Percentiles rank a stretch among this genome's conserved stretches.
These are phyloP conservation scores for Ascochyta pisi DNA, from an alignment of 2,329 filamentous ascomycete species.

Conservation along the genomic window DNA sequence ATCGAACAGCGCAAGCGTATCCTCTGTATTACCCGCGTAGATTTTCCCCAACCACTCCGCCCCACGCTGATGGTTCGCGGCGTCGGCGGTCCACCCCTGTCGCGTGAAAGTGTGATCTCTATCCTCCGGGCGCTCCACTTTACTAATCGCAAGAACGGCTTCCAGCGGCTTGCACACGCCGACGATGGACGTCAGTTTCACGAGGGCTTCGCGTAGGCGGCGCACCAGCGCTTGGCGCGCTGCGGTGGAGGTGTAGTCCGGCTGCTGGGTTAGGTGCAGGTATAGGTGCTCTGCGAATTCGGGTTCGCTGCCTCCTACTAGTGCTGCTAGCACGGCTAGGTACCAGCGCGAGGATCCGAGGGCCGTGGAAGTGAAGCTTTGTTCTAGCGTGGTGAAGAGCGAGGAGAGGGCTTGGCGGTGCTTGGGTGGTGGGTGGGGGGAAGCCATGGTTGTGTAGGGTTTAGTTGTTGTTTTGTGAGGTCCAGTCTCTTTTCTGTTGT, in stretches of 20 bases:
- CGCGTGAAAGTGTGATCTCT: slow-evolving; percentile 5
- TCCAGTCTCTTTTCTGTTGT: neutral
- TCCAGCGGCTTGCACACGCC: slow-evolving; percentile 70
- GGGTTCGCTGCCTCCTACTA: slow-evolving; percentile 60
- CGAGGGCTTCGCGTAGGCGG: slow-evolving; percentile 63
- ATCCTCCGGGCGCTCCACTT: slow-evolving; percentile 1
- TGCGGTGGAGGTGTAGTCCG: slow-evolving; percentile 52
- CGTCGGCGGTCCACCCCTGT: slow-evolving; percentile 64
- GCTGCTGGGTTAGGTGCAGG: slow-evolving; percentile 59
- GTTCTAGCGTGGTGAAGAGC: slow-evolving; percentile 2
- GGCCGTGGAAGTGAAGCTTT: slow-evolving; percentile 35
- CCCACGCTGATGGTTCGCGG: slow-evolving; percentile 61
- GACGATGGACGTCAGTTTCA: slow-evolving; percentile 63
- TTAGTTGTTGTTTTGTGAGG: no score
- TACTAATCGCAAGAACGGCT: slow-evolving; percentile 60
- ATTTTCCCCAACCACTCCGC: slow-evolving; percentile 63
- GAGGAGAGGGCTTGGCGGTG: neutral
- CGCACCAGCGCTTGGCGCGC: slow-evolving; percentile 58
- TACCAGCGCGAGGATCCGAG: slow-evolving; percentile 57
- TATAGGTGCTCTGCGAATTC: slow-evolving; percentile 63
- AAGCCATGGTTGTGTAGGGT: neutral
- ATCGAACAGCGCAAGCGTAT: slow-evolving; percentile 40
- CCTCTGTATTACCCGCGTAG: slow-evolving; percentile 60
- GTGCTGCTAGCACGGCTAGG: slow-evolving; percentile 51
- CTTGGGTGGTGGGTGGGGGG: neutral